Conservation (phyloP, 352 stramenopile species). For the Globisporangium middletonii region DNA sequence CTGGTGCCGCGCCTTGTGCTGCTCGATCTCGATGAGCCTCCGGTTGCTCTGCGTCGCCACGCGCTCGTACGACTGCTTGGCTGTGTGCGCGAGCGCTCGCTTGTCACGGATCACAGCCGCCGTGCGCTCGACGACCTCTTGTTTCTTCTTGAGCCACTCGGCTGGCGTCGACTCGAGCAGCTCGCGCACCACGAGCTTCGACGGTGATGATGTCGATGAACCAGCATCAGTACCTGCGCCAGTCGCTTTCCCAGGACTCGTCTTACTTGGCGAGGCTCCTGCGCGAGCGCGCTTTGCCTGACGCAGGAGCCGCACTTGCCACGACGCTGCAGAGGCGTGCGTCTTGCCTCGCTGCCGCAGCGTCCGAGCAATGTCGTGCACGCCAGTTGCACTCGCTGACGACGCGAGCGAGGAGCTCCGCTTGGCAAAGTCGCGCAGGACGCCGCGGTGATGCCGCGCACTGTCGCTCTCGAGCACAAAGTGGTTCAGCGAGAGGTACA, state of each 20-base stretch:
- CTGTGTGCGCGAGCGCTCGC: slow-evolving; percentile 21
- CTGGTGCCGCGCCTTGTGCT: slow-evolving; percentile 33
- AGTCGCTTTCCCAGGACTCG: neutral
- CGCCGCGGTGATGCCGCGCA: slow-evolving; percentile 16
- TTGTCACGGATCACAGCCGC: slow-evolving; percentile 22
- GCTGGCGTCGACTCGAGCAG: slow-evolving; percentile 21
- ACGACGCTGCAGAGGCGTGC: slow-evolving; percentile 12
- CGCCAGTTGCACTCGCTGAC: neutral
- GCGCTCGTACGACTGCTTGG: slow-evolving; percentile 38
- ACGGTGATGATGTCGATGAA: neutral
- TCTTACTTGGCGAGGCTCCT: neutral
- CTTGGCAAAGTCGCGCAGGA: slow-evolving; percentile 10
- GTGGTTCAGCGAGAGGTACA: slow-evolving; percentile 33
- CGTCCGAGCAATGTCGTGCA: neutral
- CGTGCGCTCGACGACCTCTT: slow-evolving; percentile 23
- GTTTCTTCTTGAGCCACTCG: slow-evolving; percentile 40
- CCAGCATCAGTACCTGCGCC: neutral
- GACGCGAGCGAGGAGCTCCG: neutral
- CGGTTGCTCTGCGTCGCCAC: slow-evolving; percentile 39
- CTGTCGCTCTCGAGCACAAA: slow-evolving; percentile 29
- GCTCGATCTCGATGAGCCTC: slow-evolving; percentile 48
- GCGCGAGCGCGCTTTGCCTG: slow-evolving; percentile 11
- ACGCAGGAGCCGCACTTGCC: slow-evolving; percentile 52
- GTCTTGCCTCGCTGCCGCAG: neutral
- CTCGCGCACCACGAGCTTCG: slow-evolving; percentile 2